Evolutionary conservation across 768 basidiomycete genomes (phyloP).

Genomic region (Trametes maxima): DNA sequence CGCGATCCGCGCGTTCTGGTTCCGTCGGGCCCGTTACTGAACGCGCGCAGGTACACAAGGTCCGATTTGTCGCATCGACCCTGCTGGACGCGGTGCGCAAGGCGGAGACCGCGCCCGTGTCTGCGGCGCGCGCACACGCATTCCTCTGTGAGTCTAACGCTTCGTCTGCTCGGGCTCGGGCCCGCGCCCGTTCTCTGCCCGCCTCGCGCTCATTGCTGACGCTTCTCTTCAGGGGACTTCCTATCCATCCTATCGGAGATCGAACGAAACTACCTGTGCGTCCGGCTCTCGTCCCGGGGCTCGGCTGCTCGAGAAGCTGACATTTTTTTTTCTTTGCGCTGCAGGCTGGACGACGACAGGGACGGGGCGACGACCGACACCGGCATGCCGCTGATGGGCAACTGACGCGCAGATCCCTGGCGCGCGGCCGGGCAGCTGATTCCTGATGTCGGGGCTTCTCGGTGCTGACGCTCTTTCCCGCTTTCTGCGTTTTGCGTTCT

Average conservation of each 20-base stretch:
- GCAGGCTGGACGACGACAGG: constrained; percentile 66
- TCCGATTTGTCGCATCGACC: constrained; percentile 91
- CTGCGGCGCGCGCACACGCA: constrained; percentile 82
- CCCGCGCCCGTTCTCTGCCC: constrained; percentile 7
- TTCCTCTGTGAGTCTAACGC: constrained; percentile 68
- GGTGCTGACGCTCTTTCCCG: constrained; percentile 2
- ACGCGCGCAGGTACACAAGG: constrained; percentile 73
- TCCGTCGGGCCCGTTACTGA: constrained; percentile 6
- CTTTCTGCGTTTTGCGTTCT: not conserved
- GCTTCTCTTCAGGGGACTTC: constrained; percentile 73
- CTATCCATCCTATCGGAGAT: constrained; percentile 89
- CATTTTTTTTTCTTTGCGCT: constrained; percentile 32
- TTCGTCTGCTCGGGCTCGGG: not conserved
- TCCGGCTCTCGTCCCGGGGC: constrained; percentile 21
- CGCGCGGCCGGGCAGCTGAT: constrained; percentile 6
- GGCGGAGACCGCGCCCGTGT: constrained; percentile 77
- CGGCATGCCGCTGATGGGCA: constrained; percentile 45
- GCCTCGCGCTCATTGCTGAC: constrained; percentile 2
- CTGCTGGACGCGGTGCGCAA: constrained; percentile 82
- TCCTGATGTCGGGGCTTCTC: constrained; percentile 4
- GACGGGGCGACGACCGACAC: constrained; percentile 63
- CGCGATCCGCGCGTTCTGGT: constrained; percentile 6
- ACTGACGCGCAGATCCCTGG: constrained; percentile 10
- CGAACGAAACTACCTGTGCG: constrained; percentile 85
- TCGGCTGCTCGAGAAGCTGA: constrained; percentile 9